Base-by-base conservation (phyloP, 1,284 basidiomycete species). In the Fistulina hepatica region DNA sequence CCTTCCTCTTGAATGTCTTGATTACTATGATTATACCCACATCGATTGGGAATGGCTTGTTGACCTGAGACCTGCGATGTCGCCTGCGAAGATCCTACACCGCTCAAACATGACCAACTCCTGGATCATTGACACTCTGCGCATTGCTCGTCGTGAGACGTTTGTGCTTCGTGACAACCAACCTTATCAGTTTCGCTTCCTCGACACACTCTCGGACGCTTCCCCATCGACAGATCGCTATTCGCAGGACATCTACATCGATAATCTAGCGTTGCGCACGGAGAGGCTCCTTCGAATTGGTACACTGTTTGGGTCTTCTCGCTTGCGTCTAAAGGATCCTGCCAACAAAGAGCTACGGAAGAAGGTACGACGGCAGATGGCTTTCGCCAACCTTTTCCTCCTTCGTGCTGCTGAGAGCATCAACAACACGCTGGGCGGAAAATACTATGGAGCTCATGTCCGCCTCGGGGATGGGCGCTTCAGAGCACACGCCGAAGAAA, bases 11-110 rank as follows among this genome's bases (percentile, higher is more conserved):
- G 79, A 82, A 54, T 85, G 83, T 47, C 52, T 64, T 23, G 67
- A 67, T 37, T 75, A 71, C 49, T 63, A 59, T 46, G 59, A 72
- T 17, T 79, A 73, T 47, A 81, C 80, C 3, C 54, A 67, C 36
- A 53, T 83, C 8, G 64, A 77, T 6, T 85, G 82, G 78, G 63
- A 67, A 27, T 78, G 71, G 66, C 59, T 88, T n/a, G 64, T 84
- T 36, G 62, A 85, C 50, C 48, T 73, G 4, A 8, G 28, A 50
- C 59, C 3, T 37, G 44, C 6, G 42, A 73, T 32, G 51, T 32
- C 44, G 3, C 53, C 54, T 13, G 68, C 72, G 43, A 52, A 53
- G 9, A 44, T 76, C 15, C 44, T 68, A 9, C 60, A 65, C 17
- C 58, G 63, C 26, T 69, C 66, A 52, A 67, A 72, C 45, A 58